These are phyloP conservation scores for Striga hermonthica DNA, from an alignment of 305 asterid species.

Conservation along the genomic window DNA sequence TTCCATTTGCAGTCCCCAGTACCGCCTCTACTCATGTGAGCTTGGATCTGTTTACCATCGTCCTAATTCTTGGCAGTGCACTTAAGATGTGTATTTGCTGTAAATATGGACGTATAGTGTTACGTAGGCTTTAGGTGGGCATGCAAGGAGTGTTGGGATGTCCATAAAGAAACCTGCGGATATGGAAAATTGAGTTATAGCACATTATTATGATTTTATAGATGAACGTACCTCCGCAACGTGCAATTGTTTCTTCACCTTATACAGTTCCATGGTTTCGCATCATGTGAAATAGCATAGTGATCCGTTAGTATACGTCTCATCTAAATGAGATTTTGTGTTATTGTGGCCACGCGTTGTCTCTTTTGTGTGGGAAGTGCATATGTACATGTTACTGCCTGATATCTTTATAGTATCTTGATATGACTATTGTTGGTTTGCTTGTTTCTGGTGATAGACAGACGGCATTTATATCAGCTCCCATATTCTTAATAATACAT, in stretches of 20 bases:
- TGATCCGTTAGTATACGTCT: conserved; percentile 3
- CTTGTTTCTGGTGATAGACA: conserved; percentile 1
- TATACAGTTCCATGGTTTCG: conserved; percentile 9
- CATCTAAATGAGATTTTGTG: neutral
- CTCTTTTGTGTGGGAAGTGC: neutral
- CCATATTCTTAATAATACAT: neutral
- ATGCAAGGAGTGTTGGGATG: conserved; percentile 40
- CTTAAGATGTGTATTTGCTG: conserved; percentile 63
- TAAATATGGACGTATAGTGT: conserved; percentile 74
- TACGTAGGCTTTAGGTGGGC: conserved; percentile 65
- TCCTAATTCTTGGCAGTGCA: conserved; percentile 86
- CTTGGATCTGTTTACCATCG: conserved; percentile 26
- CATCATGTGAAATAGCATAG: conserved; percentile 3
- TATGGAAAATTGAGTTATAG: conserved; percentile 21
- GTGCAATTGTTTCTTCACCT: conserved; percentile 4
- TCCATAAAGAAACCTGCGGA: conserved; percentile 59
- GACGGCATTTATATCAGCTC: neutral
- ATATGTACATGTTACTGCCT: neutral
- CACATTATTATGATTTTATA: neutral
- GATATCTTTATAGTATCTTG: neutral
- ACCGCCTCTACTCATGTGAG: conserved; percentile 7
- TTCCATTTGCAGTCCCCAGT: neutral
- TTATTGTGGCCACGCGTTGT: neutral
- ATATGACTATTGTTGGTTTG: neutral
- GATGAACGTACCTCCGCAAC: conserved; percentile 12